A percentile compares a stretch with the other conserved stretches of the same genome.
Conservation (phyloP, 148 eudicot species). For the Fallopia convolvulus region DNA sequence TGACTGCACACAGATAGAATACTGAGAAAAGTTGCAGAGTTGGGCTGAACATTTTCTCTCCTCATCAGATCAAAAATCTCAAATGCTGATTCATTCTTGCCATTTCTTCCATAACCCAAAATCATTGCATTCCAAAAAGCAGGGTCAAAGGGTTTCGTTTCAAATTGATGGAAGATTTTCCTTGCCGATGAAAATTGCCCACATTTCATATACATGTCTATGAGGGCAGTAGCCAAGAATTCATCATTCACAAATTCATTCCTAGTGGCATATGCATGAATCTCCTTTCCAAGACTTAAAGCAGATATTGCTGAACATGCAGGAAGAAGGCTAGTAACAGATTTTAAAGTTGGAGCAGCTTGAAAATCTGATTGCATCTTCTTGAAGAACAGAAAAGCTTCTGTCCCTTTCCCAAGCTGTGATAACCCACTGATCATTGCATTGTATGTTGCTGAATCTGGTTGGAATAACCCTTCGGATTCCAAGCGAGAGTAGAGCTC, state of each 20-base stretch:
- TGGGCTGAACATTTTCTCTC: conserved; percentile 43
- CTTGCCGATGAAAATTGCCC: conserved; percentile 44
- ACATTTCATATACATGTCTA: conserved; percentile 82
- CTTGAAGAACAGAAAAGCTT: conserved; percentile 52
- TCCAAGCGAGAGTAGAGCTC: conserved; percentile 44
- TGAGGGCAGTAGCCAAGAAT: conserved; percentile 52
- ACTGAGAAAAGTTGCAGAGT: conserved; percentile 46
- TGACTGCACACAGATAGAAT: conserved; percentile 63
- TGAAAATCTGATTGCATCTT: conserved; percentile 42
- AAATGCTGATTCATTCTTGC: conserved; percentile 50
- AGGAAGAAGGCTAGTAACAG: conserved; percentile 56
- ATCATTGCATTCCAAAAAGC: conserved; percentile 84
- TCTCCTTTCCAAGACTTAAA: conserved; percentile 48
- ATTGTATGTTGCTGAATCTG: conserved; percentile 85
- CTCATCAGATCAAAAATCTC: conserved; percentile 53
- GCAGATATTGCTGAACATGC: conserved; percentile 52
- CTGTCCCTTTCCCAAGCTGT: conserved; percentile 40
- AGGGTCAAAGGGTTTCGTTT: conserved; percentile 40
- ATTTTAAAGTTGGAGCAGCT: conserved; percentile 35
- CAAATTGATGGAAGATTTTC: conserved; percentile 42
- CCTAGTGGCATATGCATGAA: conserved; percentile 51
- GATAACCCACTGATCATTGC: conserved; percentile 69
- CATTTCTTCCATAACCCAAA: conserved; percentile 73
- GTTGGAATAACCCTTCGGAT: conserved; percentile 35
- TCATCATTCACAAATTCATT: conserved; percentile 34